A percentile compares a stretch with the other conserved stretches of the same genome.
These are phyloP conservation scores for Alternaria triticimaculans DNA, from an alignment of 2,329 filamentous ascomycete species.

Conservation along the genomic window DNA sequence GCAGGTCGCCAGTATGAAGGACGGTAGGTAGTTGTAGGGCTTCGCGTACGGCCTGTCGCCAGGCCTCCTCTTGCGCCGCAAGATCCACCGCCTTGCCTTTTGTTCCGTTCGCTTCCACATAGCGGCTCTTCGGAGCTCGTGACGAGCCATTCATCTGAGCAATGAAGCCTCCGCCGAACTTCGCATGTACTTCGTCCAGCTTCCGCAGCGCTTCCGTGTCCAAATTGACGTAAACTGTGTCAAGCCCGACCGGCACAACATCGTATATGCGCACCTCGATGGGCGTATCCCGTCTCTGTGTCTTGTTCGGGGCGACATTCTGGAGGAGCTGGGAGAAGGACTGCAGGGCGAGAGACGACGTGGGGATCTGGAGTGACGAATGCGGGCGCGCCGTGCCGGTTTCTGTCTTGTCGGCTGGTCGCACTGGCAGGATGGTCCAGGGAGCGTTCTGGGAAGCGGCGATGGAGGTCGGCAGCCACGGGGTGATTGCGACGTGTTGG, in stretches of 20 bases:
- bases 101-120: conserved; percentile 49
- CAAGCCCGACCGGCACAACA: conserved; percentile 78
- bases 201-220: conserved; percentile 81
- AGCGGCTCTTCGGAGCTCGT: conserved; percentile 37
- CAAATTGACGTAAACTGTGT: conserved; percentile 85
- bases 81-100: conserved; percentile 28
- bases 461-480: conserved; percentile 68
- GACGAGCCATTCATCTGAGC: conserved; percentile 42
- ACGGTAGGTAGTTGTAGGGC: conserved; percentile 76
- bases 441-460: conserved; percentile 64
- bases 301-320: conserved; percentile 75
- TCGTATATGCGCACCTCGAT: conserved; percentile 87
- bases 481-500: conserved; percentile 74
- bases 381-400: conserved; percentile 59
- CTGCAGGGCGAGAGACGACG: conserved; percentile 75
- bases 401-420: conserved; percentile 48
- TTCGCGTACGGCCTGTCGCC: conserved; percentile 65
- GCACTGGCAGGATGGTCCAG: conserved; percentile 87
- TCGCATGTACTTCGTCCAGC: conserved; percentile 82
- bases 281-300: conserved; percentile 74
- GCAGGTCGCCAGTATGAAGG: conserved; percentile 81
- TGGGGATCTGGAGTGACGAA: conserved; percentile 80
- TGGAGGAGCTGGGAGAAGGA: conserved; percentile 78
- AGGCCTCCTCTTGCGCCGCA: conserved; percentile 42
- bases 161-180: conserved; percentile 72